phyloP scores from a whole-genome alignment of 352 stramenopile species.

The Globisporangium viniferum region DNA sequence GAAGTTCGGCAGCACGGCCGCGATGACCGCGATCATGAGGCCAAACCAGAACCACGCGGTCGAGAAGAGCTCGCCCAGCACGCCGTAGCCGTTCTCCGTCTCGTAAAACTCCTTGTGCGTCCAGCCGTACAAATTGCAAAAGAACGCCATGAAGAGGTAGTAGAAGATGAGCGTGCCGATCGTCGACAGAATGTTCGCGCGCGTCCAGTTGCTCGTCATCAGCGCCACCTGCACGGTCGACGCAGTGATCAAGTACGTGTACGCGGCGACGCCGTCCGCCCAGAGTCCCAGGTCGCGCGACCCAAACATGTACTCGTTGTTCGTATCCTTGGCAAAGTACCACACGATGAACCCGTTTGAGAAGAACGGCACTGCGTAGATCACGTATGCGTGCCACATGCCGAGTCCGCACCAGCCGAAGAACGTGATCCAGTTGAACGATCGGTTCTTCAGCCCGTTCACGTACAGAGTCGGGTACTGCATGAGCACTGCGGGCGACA shows the following conservation, averaged over 20 bases:
- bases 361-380: constrained; percentile 83
- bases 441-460: constrained; percentile 85
- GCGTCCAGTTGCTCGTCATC: constrained; percentile 90
- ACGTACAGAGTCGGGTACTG: constrained; percentile 88
- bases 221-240: constrained; percentile 83
- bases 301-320: constrained; percentile 54
- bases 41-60: constrained; percentile 87
- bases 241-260: constrained; percentile 84
- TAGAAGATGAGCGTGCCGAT: constrained; percentile 85
- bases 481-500: constrained; percentile 86
- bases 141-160: constrained; percentile 84
- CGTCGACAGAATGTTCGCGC: constrained; percentile 64
- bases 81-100: constrained; percentile 65
- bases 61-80: constrained; percentile 53
- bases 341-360: constrained; percentile 79
- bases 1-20: constrained; percentile 78
- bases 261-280: constrained; percentile 76
- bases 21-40: constrained; percentile 54
- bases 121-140: constrained; percentile 73
- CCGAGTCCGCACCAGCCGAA: constrained; percentile 83
- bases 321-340: constrained; percentile 64
- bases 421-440: constrained; percentile 89
- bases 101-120: constrained; percentile 80
- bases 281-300: constrained; percentile 75
- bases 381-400: constrained; percentile 86